Percentiles rank a stretch among this genome's conserved stretches.
These are phyloP conservation scores for Phytophthora quininea DNA, from an alignment of 352 stramenopile genomes.

Conservation along the genomic window DNA sequence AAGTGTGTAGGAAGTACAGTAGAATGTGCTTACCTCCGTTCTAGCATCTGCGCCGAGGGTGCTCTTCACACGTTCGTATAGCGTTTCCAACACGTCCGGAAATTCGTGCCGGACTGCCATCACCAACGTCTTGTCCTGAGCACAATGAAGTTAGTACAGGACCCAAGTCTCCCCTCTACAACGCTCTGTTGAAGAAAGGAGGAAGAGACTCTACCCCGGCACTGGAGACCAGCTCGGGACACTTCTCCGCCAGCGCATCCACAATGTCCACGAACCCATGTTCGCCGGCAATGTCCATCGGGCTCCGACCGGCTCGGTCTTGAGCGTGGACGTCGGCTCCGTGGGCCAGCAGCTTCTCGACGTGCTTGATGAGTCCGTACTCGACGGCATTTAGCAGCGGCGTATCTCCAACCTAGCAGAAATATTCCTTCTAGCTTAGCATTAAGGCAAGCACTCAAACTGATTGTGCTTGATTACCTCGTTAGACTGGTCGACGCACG, in stretches of 20 bases:
- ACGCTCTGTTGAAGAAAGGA: constrained; percentile 4
- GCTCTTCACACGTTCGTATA: constrained; percentile 24
- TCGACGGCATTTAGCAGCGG: constrained; percentile 42
- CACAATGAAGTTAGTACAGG: neutral
- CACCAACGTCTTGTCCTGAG: constrained; percentile 24
- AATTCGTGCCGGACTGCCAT: constrained; percentile 30
- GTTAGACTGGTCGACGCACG: constrained; percentile 34
- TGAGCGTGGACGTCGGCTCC: constrained; percentile 31
- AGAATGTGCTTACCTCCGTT: constrained; percentile 9
- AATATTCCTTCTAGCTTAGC: neutral
- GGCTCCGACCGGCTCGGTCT: constrained; percentile 21
- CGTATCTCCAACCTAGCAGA: constrained; percentile 34
- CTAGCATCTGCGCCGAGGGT: constrained; percentile 2
- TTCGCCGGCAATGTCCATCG: constrained; percentile 47
- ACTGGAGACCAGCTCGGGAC: constrained; percentile 16
- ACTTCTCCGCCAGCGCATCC: constrained; percentile 30
- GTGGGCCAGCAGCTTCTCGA: constrained; percentile 45
- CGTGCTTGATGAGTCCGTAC: constrained; percentile 54
- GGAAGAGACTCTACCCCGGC: constrained; percentile 18
- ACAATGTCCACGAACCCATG: constrained; percentile 48
- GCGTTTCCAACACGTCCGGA: constrained; percentile 12
- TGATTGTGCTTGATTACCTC: constrained; percentile 17
- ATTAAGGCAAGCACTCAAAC: neutral
- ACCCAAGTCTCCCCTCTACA: neutral
- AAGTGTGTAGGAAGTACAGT: neutral